Percentiles rank a stretch among this genome's conserved stretches.
These are phyloP conservation scores for Cladosporium phlei DNA, from an alignment of 2,329 filamentous ascomycete species.

Conservation along the genomic window DNA sequence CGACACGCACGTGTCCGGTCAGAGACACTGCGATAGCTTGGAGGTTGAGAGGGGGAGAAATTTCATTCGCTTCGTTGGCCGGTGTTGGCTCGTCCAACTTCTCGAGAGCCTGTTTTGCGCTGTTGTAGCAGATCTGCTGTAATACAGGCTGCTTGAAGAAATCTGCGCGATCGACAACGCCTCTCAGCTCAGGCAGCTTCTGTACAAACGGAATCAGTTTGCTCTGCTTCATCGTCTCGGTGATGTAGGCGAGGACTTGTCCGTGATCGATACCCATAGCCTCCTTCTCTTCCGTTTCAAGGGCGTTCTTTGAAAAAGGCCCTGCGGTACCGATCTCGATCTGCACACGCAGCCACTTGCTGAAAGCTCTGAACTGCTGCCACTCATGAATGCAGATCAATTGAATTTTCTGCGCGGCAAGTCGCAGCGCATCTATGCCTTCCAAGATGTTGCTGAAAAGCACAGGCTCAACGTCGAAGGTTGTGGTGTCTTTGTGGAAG, in stretches of 20 bases:
- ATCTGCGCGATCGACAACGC: constrained; percentile 15
- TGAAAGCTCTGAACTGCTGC: constrained; percentile 71
- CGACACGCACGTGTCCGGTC: constrained; percentile 18
- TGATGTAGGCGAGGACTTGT: constrained; percentile 72
- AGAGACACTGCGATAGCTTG: constrained; percentile 24
- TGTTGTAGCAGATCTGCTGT: constrained; percentile 19
- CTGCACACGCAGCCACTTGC: constrained; percentile 75
- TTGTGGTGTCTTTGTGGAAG: constrained; percentile 65
- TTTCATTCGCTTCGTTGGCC: neutral
- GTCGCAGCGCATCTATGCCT: constrained; percentile 66
- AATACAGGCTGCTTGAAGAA: constrained; percentile 19
- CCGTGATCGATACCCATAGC: constrained; percentile 65
- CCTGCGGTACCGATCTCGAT: constrained; percentile 72
- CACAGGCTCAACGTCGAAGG: constrained; percentile 47
- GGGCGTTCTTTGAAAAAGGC: constrained; percentile 51
- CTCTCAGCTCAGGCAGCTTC: constrained; percentile 41
- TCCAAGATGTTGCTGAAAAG: constrained; percentile 52
- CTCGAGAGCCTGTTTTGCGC: constrained; percentile 17
- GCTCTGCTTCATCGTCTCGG: constrained; percentile 43
- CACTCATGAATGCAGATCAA: constrained; percentile 70
- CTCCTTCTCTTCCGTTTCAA: constrained; percentile 74
- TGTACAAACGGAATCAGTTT: constrained; percentile 23
- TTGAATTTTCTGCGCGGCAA: constrained; percentile 70
- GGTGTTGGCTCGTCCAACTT: constrained; percentile 14
- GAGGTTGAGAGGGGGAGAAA: constrained; percentile 22